A percentile compares a stretch with the other conserved stretches of the same genome.
Conservation (phyloP, 2,329 filamentous ascomycete genomes). For the Alternaria infectoria region DNA sequence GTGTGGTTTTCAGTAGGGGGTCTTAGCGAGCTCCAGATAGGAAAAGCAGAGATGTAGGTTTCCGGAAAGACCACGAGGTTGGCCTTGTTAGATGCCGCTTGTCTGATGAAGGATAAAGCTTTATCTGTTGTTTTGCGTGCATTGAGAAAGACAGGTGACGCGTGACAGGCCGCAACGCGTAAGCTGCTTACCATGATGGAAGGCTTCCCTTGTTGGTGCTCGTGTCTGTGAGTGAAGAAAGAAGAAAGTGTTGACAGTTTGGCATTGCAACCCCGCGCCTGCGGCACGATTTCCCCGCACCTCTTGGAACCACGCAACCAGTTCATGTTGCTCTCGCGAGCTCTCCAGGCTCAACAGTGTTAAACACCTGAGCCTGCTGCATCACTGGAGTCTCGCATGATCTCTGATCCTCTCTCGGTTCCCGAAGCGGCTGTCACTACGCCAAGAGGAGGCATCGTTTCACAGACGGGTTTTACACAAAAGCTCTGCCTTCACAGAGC, state of each 20-base stretch:
- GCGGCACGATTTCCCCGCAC: background rate
- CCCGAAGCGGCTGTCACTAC: background rate
- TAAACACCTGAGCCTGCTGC: background rate
- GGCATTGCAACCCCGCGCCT: background rate
- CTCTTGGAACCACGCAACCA: background rate
- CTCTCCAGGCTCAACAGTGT: background rate
- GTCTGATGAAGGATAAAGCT: constrained; percentile 53
- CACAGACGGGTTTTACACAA: background rate
- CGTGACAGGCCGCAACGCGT: constrained; percentile 37
- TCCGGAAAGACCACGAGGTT: constrained; percentile 63
- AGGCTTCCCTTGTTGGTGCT: background rate
- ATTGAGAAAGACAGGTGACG: constrained; percentile 56
- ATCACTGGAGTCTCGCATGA: background rate
- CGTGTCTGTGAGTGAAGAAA: background rate
- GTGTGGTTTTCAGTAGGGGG: constrained; percentile 59
- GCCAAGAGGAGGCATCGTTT: background rate
- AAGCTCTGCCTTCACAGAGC: background rate
- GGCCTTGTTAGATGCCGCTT: constrained; percentile 53
- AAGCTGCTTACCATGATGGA: constrained; percentile 16
- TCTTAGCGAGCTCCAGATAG: constrained; percentile 57
- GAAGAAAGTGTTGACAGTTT: background rate
- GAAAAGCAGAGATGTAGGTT: constrained; percentile 61
- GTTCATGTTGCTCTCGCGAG: background rate
- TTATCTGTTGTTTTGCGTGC: constrained; percentile 56
- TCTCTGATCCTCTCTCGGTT: background rate